Evolutionary conservation across 257 asterid genomes (phyloP).

Genomic region (Fraxinus cuspidata): DNA sequence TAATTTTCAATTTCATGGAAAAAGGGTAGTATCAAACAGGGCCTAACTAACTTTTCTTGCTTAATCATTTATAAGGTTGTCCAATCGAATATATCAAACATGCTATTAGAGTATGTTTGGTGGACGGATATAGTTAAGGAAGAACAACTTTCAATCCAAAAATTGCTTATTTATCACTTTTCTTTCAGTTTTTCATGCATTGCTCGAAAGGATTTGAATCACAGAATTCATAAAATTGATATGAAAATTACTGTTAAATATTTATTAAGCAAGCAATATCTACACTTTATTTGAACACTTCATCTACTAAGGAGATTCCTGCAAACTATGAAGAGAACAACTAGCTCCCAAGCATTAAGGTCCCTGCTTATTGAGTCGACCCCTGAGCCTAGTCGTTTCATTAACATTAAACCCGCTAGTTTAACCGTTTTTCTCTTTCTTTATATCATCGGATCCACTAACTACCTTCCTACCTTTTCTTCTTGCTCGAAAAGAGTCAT

Average conservation of each 20-base stretch:
- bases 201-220: not conserved
- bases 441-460: slow-evolving; percentile 5
- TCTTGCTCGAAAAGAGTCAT: slow-evolving; percentile 24
- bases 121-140: not conserved
- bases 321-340: slow-evolving; percentile 23
- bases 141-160: too few species aligned
- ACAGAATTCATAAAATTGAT: slow-evolving; percentile 1
- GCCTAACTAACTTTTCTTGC: too few species aligned
- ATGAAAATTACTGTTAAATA: slow-evolving; percentile 16
- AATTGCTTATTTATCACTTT: too few species aligned
- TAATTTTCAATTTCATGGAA: too few species aligned
- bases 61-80: too few species aligned
- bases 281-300: slow-evolving; percentile 24
- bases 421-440: slow-evolving; percentile 14
- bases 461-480: slow-evolving; percentile 20
- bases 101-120: not conserved
- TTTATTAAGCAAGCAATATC: slow-evolving; percentile 22
- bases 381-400: slow-evolving; percentile 28
- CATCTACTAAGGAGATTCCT: slow-evolving; percentile 34
- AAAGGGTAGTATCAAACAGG: too few species aligned
- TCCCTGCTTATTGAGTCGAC: slow-evolving; percentile 32
- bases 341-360: slow-evolving; percentile 30
- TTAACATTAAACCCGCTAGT: slow-evolving; percentile 15
- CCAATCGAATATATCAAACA: too few species aligned
- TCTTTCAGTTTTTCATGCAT: too few species aligned